Conservation (phyloP, 2,329 filamentous ascomycete species). For the Aspergillus sp. region DNA sequence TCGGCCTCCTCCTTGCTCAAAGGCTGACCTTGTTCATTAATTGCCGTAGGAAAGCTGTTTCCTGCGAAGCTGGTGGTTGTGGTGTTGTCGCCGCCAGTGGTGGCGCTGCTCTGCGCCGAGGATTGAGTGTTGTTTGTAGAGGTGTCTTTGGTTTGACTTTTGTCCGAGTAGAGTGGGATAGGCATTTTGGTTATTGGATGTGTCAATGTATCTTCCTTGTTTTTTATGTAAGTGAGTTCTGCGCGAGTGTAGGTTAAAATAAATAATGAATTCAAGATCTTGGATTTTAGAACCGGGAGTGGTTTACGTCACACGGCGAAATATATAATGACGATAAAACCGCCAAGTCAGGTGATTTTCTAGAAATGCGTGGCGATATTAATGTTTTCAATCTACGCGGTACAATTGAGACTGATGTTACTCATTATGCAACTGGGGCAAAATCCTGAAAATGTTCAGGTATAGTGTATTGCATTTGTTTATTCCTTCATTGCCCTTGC, state of each 20-base stretch:
- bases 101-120: conserved; percentile 14
- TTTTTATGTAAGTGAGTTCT: too few relatives aligned
- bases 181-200: conserved; percentile 13
- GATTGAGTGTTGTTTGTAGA: conserved; percentile 15
- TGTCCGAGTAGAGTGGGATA: conserved; percentile 12
- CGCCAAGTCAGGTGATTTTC: background rate
- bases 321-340: background rate
- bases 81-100: conserved; percentile 14
- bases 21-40: conserved; percentile 21
- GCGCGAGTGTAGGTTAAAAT: background rate
- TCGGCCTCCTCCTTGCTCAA: conserved; percentile 45
- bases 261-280: background rate
- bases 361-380: background rate
- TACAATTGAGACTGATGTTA: background rate
- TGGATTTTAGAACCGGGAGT: background rate
- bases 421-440: background rate
- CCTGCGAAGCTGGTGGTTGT: conserved; percentile 18
- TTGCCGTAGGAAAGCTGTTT: conserved; percentile 9
- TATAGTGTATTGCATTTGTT: too few relatives aligned
- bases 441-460: background rate
- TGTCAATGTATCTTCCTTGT: too few relatives aligned
- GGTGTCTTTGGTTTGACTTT: background rate
- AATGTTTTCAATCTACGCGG: background rate
- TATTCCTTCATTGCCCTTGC: too few relatives aligned
- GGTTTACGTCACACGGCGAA: background rate